These are phyloP conservation scores for Aspergillus japonicus DNA, from an alignment of 2,329 filamentous ascomycete species.

Conservation along the genomic window DNA sequence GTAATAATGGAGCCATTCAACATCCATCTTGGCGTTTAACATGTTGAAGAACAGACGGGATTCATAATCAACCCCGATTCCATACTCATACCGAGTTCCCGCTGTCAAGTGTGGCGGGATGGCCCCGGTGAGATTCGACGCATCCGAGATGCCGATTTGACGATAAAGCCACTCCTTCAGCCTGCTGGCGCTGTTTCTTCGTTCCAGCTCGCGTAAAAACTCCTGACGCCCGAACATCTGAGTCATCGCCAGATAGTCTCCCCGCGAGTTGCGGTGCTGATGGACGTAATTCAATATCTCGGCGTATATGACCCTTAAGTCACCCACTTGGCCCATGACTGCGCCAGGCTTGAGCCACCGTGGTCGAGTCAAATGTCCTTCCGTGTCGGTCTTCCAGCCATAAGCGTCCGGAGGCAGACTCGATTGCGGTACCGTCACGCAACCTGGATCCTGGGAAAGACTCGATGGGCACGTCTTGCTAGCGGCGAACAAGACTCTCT, in stretches of 20 bases:
- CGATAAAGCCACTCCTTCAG: slow-evolving; percentile 42
- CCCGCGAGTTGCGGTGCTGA: slow-evolving; percentile 29
- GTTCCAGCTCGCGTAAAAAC: slow-evolving; percentile 47
- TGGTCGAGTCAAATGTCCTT: slow-evolving; percentile 44
- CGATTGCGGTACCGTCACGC: slow-evolving; percentile 54
- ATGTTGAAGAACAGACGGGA: slow-evolving; percentile 52
- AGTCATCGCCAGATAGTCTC: slow-evolving; percentile 51
- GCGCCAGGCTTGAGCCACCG: slow-evolving; percentile 51
- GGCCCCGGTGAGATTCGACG: slow-evolving; percentile 37
- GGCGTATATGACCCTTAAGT: slow-evolving; percentile 49
- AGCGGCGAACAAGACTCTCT: slow-evolving; percentile 57
- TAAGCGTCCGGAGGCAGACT: slow-evolving; percentile 52
- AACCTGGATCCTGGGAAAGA: slow-evolving; percentile 47
- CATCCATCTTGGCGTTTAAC: slow-evolving; percentile 38
- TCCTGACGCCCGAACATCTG: slow-evolving; percentile 57
- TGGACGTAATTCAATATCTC: slow-evolving; percentile 42
- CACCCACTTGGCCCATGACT: slow-evolving; percentile 52
- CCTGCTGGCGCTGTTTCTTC: slow-evolving; percentile 32
- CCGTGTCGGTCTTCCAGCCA: slow-evolving; percentile 44
- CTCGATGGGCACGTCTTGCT: slow-evolving; percentile 54
- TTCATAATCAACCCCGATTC: slow-evolving; percentile 54
- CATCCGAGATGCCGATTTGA: slow-evolving; percentile 38
- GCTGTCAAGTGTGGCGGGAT: slow-evolving; percentile 32
- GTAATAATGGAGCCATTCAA: slow-evolving; percentile 44
- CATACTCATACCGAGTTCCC: slow-evolving; percentile 49